phyloP scores from a whole-genome alignment of 768 basidiomycete genomes.

The Mycena galericulata region DNA sequence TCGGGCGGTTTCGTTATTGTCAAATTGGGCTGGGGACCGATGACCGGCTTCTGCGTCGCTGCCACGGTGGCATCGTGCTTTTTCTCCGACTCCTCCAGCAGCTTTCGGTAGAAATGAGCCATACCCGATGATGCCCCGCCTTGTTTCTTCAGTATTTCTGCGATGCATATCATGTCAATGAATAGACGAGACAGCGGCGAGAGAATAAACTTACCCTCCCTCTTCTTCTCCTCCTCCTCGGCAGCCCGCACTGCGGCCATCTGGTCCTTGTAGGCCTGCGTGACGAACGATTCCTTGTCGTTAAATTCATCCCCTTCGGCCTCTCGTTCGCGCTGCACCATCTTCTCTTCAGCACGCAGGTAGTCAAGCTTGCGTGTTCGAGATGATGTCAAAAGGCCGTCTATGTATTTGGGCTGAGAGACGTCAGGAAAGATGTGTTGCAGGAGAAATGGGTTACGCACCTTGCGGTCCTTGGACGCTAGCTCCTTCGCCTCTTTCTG shows the following conservation, averaged over 20 bases:
- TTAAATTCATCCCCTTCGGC: slow-evolving; percentile 92
- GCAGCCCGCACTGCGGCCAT: slow-evolving; percentile 91
- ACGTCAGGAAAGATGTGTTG: background rate
- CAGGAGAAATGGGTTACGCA: slow-evolving; percentile 45
- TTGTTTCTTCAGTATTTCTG: slow-evolving; percentile 73
- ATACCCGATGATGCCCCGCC: slow-evolving; percentile 75
- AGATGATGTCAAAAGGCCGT: slow-evolving; percentile 80
- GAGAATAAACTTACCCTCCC: slow-evolving; percentile 75
- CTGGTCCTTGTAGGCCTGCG: slow-evolving; percentile 96
- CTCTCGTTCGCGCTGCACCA: slow-evolving; percentile 94
- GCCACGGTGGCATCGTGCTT: slow-evolving; percentile 90
- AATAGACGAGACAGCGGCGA: slow-evolving; percentile 3
- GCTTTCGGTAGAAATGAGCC: slow-evolving; percentile 84
- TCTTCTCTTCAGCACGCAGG: slow-evolving; percentile 96
- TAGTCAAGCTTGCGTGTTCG: slow-evolving; percentile 91
- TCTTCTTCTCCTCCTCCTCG: slow-evolving; percentile 90
- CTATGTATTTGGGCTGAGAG: slow-evolving; percentile 92
- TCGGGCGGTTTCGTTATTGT: slow-evolving; percentile 82
- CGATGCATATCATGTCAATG: slow-evolving; percentile 32
- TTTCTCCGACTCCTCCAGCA: slow-evolving; percentile 83
- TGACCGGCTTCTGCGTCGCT: slow-evolving; percentile 70
- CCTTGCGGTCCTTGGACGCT: slow-evolving; percentile 84
- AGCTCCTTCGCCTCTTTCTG: slow-evolving; percentile 83
- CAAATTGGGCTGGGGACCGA: slow-evolving; percentile 73
- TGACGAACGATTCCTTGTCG: slow-evolving; percentile 98